These are phyloP conservation scores for Trichoderma sp. DNA, from an alignment of 2,329 filamentous ascomycete genomes.

Conservation along the genomic window DNA sequence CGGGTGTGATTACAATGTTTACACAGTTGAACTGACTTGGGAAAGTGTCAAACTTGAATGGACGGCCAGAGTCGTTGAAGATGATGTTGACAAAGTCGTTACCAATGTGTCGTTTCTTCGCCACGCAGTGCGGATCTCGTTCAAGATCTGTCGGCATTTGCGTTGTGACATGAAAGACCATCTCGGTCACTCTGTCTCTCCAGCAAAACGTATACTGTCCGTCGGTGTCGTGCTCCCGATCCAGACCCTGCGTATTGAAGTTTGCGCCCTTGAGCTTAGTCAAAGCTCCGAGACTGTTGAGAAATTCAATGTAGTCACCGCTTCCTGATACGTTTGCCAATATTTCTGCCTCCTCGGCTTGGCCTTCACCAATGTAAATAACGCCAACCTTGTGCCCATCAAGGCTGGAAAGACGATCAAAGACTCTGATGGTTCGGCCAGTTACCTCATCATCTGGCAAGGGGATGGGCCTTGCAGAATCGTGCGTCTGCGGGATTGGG, in stretches of 20 bases:
- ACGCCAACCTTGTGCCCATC: constrained; percentile 96
- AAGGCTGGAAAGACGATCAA: constrained; percentile 84
- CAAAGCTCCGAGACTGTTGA: constrained; percentile 77
- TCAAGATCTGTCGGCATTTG: constrained; percentile 92
- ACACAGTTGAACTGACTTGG: constrained; percentile 95
- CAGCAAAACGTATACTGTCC: constrained; percentile 89
- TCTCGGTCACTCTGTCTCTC: constrained; percentile 91
- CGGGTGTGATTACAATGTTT: constrained; percentile 91
- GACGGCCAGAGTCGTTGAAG: constrained; percentile 91
- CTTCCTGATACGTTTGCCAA: constrained; percentile 83
- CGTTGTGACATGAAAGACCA: constrained; percentile 92
- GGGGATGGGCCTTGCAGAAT: constrained; percentile 66
- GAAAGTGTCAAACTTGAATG: constrained; percentile 87
- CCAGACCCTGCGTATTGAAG: constrained; percentile 91
- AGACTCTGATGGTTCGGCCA: constrained; percentile 70
- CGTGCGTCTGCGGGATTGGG: constrained; percentile 55
- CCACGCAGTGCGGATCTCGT: constrained; percentile 68
- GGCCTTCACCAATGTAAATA: constrained; percentile 85
- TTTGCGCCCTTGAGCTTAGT: constrained; percentile 76
- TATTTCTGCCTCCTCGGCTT: constrained; percentile 79
- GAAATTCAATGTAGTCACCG: constrained; percentile 80
- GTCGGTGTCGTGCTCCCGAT: constrained; percentile 72
- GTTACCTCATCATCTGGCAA: constrained; percentile 69
- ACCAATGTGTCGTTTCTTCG: constrained; percentile 92
- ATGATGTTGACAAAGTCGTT: constrained; percentile 98